These are phyloP conservation scores for Erodium trifolium DNA, from an alignment of 441 rosid species.

Conservation along the genomic window DNA sequence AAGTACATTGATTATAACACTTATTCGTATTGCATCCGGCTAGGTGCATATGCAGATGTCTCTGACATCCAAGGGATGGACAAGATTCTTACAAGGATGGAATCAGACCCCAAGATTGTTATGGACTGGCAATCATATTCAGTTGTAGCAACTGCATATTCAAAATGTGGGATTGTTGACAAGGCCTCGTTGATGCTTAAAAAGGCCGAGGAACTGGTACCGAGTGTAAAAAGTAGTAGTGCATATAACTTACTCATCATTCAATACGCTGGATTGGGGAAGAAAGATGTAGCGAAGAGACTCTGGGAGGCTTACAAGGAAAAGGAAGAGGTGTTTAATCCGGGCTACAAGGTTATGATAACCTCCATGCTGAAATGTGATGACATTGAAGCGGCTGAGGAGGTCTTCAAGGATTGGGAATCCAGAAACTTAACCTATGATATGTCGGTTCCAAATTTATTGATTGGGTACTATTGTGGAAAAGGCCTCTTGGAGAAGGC, in stretches of 20 bases:
- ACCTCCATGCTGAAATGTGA: background rate
- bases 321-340: background rate
- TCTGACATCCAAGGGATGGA: background rate
- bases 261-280: background rate
- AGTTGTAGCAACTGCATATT: background rate
- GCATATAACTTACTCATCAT: background rate
- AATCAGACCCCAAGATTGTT: background rate
- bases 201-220: background rate
- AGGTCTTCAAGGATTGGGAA: background rate
- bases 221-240: background rate
- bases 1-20: background rate
- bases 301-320: background rate
- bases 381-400: background rate
- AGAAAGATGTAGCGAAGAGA: background rate
- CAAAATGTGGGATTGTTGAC: background rate
- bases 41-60: background rate
- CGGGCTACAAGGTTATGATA: background rate
- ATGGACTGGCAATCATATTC: background rate
- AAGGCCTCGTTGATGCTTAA: background rate
- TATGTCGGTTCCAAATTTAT: background rate
- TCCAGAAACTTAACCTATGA: background rate
- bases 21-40: background rate
- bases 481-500: background rate
- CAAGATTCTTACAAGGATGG: background rate
- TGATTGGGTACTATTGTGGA: background rate